Evolutionary conservation across 495 filamentous ascomycete genomes (phyloP).

Genomic region (Aspergillus leporis): DNA sequence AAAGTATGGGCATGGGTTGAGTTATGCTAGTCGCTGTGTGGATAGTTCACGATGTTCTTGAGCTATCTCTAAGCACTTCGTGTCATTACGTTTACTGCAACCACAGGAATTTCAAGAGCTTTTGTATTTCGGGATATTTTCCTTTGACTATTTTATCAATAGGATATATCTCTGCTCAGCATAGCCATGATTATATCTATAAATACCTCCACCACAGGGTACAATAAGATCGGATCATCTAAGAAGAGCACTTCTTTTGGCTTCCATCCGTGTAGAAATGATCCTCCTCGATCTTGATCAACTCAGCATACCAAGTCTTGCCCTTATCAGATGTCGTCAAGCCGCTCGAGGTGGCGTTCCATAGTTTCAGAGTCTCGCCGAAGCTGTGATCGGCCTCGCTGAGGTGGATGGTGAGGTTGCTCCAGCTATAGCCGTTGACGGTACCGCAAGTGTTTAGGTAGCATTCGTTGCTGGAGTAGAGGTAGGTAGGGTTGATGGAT

Average conservation of each 20-base stretch:
- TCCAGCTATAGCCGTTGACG: slow-evolving; percentile 17
- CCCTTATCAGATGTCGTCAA: slow-evolving; percentile 21
- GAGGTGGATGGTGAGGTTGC: slow-evolving; percentile 23
- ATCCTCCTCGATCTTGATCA: slow-evolving; percentile 16
- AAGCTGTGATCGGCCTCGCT: slow-evolving; percentile 18
- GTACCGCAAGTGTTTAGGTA: slow-evolving; percentile 23
- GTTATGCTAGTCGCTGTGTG: not conserved
- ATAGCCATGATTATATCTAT: too few species aligned
- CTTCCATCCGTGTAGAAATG: slow-evolving; percentile 2
- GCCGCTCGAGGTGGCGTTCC: slow-evolving; percentile 11
- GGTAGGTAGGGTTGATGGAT: slow-evolving; percentile 14
- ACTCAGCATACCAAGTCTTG: slow-evolving; percentile 20
- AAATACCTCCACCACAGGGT: too few species aligned
- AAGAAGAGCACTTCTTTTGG: slow-evolving; percentile 29
- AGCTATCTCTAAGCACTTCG: too few species aligned
- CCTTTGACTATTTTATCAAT: too few species aligned
- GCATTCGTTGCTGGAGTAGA: slow-evolving; percentile 28
- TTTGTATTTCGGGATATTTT: too few species aligned
- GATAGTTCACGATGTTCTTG: not conserved
- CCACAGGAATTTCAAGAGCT: too few species aligned
- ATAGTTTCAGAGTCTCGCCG: slow-evolving; percentile 15
- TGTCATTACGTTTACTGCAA: too few species aligned
- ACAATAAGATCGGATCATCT: not conserved
- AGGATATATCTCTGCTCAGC: too few species aligned
- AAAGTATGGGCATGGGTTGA: slow-evolving; percentile 2